phyloP scores from a whole-genome alignment of 345 rosid species.

The Salix caprea region DNA sequence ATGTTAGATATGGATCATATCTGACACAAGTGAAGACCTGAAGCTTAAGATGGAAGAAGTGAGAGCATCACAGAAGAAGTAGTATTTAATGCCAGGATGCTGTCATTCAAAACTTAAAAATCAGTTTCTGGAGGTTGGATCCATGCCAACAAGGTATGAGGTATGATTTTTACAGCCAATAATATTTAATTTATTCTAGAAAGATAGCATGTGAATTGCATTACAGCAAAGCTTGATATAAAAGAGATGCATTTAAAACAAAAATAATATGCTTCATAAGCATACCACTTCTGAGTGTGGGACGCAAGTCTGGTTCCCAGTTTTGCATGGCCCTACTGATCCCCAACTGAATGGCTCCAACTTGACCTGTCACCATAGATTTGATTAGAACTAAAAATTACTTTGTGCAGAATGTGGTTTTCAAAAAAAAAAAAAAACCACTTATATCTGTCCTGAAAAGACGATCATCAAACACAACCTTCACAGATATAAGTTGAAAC shows the following conservation, averaged over 20 bases:
- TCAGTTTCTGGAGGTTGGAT: too few relatives aligned
- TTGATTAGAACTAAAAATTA: background rate
- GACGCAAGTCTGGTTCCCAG: conserved; percentile 90
- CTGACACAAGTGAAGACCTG: too few relatives aligned
- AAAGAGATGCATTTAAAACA: background rate
- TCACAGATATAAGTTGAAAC: background rate
- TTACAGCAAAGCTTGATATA: background rate
- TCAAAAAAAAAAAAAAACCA: background rate
- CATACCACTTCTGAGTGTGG: conserved; percentile 73
- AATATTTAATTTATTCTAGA: background rate
- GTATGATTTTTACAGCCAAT: background rate
- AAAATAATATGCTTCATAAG: too few relatives aligned
- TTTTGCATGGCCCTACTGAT: conserved; percentile 88
- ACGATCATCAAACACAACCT: background rate
- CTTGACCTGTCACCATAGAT: conserved; percentile 64
- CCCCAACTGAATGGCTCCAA: conserved; percentile 86
- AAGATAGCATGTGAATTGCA: background rate
- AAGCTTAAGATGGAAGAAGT: background rate
- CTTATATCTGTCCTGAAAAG: background rate
- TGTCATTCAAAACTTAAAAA: background rate
- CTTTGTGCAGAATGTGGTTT: background rate
- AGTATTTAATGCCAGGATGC: background rate
- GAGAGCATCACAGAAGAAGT: background rate
- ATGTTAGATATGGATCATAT: background rate
- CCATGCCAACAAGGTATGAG: too few relatives aligned